Percentiles rank a stretch among this genome's conserved stretches.
These are phyloP conservation scores for Termitomyces sp. DNA, from an alignment of 768 basidiomycete species.

Conservation along the genomic window DNA sequence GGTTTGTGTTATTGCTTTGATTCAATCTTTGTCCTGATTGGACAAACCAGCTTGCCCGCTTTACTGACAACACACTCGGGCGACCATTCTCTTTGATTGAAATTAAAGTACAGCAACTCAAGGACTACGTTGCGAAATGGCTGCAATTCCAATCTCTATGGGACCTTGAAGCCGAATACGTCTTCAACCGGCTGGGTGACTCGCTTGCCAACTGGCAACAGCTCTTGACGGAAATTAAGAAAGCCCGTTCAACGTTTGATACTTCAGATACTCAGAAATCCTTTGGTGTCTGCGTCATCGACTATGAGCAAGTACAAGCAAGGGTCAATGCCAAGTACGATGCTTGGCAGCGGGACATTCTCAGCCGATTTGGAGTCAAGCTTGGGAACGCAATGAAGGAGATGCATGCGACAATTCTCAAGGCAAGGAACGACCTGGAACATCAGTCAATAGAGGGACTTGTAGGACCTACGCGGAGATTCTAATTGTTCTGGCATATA, in stretches of 20 bases:
- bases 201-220: conserved; percentile 93
- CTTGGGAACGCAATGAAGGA: conserved; percentile 96
- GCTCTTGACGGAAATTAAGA: conserved; percentile 94
- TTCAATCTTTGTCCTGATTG: neutral
- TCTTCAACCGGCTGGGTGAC: conserved; percentile 93
- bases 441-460: conserved; percentile 94
- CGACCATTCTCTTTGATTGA: conserved; percentile 86
- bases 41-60: conserved; percentile 55
- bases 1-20: conserved; percentile 34
- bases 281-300: conserved; percentile 91
- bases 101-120: conserved; percentile 79
- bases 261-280: conserved; percentile 89
- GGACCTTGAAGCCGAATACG: conserved; percentile 97
- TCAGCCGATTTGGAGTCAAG: conserved; percentile 88
- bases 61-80: conserved; percentile 69
- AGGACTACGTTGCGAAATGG: conserved; percentile 95
- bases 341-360: conserved; percentile 93
- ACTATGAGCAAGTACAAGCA: conserved; percentile 97
- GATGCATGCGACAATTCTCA: conserved; percentile 88
- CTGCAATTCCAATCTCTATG: conserved; percentile 98
- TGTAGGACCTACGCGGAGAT: conserved; percentile 48
- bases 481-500: conserved; percentile 25
- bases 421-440: conserved; percentile 93
- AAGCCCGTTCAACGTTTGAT: conserved; percentile 93
- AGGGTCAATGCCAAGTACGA: conserved; percentile 99